These are phyloP conservation scores for Pichia sp. DNA, from an alignment of 1,139 yeast genomes.

Conservation along the genomic window DNA sequence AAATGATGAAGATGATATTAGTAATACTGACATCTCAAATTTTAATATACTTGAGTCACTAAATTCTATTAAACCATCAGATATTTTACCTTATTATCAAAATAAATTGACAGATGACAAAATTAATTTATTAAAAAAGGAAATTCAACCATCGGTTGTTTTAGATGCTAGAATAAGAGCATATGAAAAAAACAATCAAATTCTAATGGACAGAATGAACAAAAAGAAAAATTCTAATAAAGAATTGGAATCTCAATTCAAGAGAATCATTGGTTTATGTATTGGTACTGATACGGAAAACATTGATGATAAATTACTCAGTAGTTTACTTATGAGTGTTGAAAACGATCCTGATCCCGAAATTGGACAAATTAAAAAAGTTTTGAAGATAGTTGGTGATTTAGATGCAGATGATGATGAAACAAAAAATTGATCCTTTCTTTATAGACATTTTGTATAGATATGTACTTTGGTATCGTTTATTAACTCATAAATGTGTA, in stretches of 20 bases:
- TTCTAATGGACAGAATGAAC: constrained; percentile 42
- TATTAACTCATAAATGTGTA: too few relatives aligned
- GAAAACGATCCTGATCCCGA: constrained; percentile 64
- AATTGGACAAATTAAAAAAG: constrained; percentile 29
- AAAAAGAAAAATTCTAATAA: constrained; percentile 38
- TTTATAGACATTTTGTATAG: neutral
- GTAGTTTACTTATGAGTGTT: constrained; percentile 83
- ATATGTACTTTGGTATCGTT: too few relatives aligned
- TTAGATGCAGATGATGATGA: constrained; percentile 30
- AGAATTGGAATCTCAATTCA: constrained; percentile 74
- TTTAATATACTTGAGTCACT: constrained; percentile 8
- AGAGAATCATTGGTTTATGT: constrained; percentile 84
- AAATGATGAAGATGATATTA: neutral
- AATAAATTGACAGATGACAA: constrained; percentile 14
- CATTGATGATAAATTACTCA: constrained; percentile 77
- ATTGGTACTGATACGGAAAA: constrained; percentile 68
- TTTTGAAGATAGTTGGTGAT: constrained; percentile 42
- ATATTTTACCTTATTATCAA: constrained; percentile 24
- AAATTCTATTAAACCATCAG: constrained; percentile 20
- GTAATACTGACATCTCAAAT: neutral
- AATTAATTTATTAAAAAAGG: constrained; percentile 14
- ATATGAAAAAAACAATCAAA: constrained; percentile 60
- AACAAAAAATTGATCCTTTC: neutral
- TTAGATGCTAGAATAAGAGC: constrained; percentile 76
- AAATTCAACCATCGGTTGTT: constrained; percentile 55